Conservation (phyloP, 2,329 filamentous ascomycete genomes). For the Alternaria tenuissima region DNA sequence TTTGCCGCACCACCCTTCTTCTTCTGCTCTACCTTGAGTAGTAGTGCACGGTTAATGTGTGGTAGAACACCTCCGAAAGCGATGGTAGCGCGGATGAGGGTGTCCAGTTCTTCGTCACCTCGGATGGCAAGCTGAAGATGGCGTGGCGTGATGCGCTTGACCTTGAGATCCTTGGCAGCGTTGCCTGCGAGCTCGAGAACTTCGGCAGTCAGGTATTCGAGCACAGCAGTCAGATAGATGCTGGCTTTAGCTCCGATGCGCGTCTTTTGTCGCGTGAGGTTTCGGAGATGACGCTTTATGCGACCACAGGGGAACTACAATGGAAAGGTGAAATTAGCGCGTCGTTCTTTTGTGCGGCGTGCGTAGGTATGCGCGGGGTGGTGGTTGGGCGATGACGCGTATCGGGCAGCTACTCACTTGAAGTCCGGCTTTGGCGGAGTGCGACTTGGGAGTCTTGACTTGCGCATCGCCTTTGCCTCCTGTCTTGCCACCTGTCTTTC, state of each 20-base stretch:
- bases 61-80: constrained; percentile 98
- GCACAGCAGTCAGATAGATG: constrained; percentile 96
- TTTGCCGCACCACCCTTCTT: constrained; percentile 90
- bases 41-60: constrained; percentile 96
- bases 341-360: constrained; percentile 20
- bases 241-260: constrained; percentile 98
- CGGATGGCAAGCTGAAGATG: constrained; percentile 98
- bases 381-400: constrained; percentile 28
- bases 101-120: constrained; percentile 97
- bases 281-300: constrained; percentile 99
- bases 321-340: constrained; percentile 36
- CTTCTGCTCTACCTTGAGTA: constrained; percentile 96
- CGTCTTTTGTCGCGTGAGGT: constrained; percentile 99
- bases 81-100: constrained; percentile 95
- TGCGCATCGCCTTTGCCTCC: constrained; percentile 78
- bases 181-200: constrained; percentile 98
- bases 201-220: constrained; percentile 98
- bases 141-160: constrained; percentile 98
- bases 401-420: constrained; percentile 73
- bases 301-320: constrained; percentile 95
- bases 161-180: constrained; percentile 98
- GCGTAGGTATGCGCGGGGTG: constrained; percentile 30
- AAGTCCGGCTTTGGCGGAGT: constrained; percentile 92
- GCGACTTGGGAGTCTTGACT: constrained; percentile 90
- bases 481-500: constrained; percentile 81